Conservation (phyloP, 305 asterid genomes). For the Fraxinus greggii region DNA sequence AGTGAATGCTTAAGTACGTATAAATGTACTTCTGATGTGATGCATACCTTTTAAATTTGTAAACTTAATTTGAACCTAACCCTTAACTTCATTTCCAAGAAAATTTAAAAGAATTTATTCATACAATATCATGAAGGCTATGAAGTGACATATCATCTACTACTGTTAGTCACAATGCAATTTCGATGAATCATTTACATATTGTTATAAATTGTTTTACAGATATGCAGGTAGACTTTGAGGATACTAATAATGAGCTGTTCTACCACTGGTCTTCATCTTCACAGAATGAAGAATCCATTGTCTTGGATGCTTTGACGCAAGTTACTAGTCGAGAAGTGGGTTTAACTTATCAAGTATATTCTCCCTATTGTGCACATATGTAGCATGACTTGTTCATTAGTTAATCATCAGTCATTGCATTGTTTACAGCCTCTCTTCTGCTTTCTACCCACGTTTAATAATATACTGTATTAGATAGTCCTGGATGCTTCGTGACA, state of each 20-base stretch:
- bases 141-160: neutral
- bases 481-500: neutral
- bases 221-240: neutral
- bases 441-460: neutral
- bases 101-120: neutral
- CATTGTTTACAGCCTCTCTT: neutral
- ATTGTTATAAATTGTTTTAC: neutral
- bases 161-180: neutral
- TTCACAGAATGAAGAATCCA: neutral
- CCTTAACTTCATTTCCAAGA: neutral
- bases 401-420: conserved; percentile 3
- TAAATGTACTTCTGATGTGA: neutral
- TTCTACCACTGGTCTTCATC: neutral
- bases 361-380: conserved; percentile 31
- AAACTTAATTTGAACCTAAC: neutral
- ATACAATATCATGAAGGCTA: neutral
- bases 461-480: neutral
- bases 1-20: neutral
- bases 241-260: neutral
- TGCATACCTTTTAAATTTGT: neutral
- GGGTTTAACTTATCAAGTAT: neutral
- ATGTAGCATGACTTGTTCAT: conserved; percentile 12
- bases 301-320: neutral
- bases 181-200: neutral
- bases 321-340: neutral